Evolutionary conservation across 108 stramenopile genomes (phyloP).

Genomic region (Cyclotella choctawhatcheeana): DNA sequence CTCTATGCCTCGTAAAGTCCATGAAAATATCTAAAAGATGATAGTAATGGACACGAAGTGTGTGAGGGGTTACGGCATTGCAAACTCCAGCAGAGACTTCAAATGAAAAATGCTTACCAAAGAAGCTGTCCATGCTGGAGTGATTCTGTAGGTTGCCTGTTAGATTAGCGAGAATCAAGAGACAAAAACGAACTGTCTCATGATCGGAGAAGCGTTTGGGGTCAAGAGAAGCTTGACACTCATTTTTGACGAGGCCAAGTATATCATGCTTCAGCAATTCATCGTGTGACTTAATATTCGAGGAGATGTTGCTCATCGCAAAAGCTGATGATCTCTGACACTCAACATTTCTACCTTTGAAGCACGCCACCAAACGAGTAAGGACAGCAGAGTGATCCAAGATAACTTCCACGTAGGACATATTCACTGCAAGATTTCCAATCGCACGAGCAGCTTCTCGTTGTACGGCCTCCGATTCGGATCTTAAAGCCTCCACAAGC

Average conservation of each 20-base stretch:
- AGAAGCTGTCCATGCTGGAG: constrained; percentile 41
- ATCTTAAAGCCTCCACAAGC: constrained; percentile 64
- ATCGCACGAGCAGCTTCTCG: constrained; percentile 80
- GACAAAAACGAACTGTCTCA: constrained; percentile 77
- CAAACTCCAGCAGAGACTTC: not conserved
- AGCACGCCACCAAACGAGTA: constrained; percentile 57
- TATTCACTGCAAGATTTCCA: constrained; percentile 84
- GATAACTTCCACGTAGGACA: constrained; percentile 72
- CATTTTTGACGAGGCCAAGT: constrained; percentile 59
- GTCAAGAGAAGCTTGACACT: constrained; percentile 65
- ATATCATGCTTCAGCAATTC: constrained; percentile 58
- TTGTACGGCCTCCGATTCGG: constrained; percentile 49
- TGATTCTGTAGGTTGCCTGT: constrained; percentile 63
- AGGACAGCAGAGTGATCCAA: constrained; percentile 56
- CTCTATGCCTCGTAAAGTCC: constrained; percentile 70
- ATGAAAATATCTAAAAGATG: constrained; percentile 54
- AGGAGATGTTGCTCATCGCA: constrained; percentile 72
- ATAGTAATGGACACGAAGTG: not conserved
- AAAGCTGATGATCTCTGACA: constrained; percentile 72
- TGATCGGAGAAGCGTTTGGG: constrained; percentile 70
- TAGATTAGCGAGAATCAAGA: constrained; percentile 76
- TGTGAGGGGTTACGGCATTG: not conserved
- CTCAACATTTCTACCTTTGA: constrained; percentile 53
- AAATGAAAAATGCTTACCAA: constrained; percentile 31
- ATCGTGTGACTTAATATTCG: constrained; percentile 72